Percentiles rank a stretch among this genome's conserved stretches.
Evolutionary conservation across 768 basidiomycete genomes (phyloP).

Genomic region (Russula brevipes): DNA sequence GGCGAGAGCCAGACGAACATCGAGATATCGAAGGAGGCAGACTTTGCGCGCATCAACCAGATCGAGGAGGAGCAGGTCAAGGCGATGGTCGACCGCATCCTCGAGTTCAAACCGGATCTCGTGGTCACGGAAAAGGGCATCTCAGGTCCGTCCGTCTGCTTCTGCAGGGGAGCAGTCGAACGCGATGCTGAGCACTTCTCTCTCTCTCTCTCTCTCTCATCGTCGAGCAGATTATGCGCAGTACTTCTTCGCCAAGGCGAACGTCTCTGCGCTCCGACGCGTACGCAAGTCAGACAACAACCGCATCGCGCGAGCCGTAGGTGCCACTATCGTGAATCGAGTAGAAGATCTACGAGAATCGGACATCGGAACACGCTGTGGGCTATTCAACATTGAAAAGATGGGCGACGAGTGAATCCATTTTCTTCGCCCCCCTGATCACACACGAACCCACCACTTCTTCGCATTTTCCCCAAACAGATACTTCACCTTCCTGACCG

Average conservation of each 20-base stretch:
- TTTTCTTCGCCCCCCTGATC: background rate
- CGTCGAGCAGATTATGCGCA: constrained; percentile 75
- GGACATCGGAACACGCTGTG: constrained; percentile 90
- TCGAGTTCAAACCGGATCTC: constrained; percentile 93
- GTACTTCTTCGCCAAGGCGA: constrained; percentile 78
- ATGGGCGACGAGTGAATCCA: constrained; percentile 83
- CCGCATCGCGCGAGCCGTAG: constrained; percentile 91
- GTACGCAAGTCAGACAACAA: constrained; percentile 99
- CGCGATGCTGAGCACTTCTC: background rate
- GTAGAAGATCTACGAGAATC: constrained; percentile 89
- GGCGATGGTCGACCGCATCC: constrained; percentile 70
- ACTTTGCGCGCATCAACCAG: constrained; percentile 88
- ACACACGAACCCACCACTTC: background rate
- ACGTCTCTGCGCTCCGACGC: constrained; percentile 91
- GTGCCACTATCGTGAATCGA: constrained; percentile 95
- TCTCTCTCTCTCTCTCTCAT: too few relatives aligned
- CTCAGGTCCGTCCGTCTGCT: constrained; percentile 57
- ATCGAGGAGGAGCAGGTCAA: constrained; percentile 98
- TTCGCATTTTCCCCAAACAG: constrained; percentile 51
- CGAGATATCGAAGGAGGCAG: constrained; percentile 90
- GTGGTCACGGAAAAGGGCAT: constrained; percentile 98
- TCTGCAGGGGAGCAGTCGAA: background rate
- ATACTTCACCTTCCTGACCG: constrained; percentile 96
- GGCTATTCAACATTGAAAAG: constrained; percentile 95
- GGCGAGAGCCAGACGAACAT: constrained; percentile 98